phyloP scores from a whole-genome alignment of 176 grass and related monocot genomes.

The Cenchrus americanus region DNA sequence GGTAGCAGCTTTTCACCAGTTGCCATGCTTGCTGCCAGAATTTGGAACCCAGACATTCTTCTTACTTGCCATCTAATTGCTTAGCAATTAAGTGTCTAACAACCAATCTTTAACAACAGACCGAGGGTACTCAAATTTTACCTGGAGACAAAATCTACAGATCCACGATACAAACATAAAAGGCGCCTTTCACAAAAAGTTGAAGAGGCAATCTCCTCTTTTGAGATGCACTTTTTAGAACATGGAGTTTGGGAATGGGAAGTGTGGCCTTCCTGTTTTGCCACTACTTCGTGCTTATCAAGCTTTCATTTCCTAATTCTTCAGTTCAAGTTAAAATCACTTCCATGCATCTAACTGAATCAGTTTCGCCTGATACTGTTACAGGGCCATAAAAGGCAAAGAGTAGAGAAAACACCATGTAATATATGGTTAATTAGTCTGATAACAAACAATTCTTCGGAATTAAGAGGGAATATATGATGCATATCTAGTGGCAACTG shows the following conservation, averaged over 20 bases:
- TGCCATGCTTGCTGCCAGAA: conserved; percentile 20
- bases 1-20: conserved; percentile 22
- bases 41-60: neutral
- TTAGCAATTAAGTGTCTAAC: conserved; percentile 31
- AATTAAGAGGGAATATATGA: conserved; percentile 24
- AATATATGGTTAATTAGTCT: neutral
- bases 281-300: conserved; percentile 30
- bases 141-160: neutral
- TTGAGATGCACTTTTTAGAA: conserved; percentile 45
- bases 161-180: conserved; percentile 17
- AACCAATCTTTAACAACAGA: conserved; percentile 22
- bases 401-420: neutral
- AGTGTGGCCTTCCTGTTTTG: conserved; percentile 32
- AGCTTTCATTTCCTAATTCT: neutral
- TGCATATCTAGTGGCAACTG: neutral
- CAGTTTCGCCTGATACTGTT: neutral
- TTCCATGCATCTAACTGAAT: neutral
- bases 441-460: conserved; percentile 8
- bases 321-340: neutral
- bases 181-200: conserved; percentile 23
- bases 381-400: neutral
- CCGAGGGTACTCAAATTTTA: neutral
- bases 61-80: neutral
- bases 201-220: conserved; percentile 39
- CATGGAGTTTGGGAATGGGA: conserved; percentile 26